Conservation (phyloP, 208 protist species). For the Acanthamoeba polyphaga region DNA sequence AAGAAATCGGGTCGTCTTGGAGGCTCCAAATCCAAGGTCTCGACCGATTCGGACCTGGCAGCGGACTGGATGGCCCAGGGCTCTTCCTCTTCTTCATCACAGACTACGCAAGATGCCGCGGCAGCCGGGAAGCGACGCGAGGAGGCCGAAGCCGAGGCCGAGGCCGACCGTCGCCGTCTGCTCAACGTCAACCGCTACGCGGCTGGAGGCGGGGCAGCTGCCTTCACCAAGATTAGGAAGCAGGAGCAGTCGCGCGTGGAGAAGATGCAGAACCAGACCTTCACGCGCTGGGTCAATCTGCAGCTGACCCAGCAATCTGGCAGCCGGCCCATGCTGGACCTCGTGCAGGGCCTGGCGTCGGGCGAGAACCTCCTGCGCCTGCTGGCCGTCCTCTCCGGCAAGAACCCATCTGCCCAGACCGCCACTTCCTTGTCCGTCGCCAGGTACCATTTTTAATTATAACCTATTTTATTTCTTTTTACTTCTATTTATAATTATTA, state of each 20-base stretch:
- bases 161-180: conserved; percentile 15
- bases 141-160: not conserved
- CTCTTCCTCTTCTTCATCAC: not conserved
- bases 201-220: not conserved
- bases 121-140: not conserved
- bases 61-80: not conserved
- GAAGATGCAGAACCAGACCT: conserved; percentile 71
- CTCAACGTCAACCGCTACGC: conserved; percentile 65
- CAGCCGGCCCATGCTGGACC: not conserved
- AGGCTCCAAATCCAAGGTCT: not conserved
- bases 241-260: conserved; percentile 55
- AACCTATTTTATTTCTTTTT: not conserved
- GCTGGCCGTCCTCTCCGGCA: conserved; percentile 43
- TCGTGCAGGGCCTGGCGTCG: conserved; percentile 59
- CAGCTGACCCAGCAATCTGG: not conserved
- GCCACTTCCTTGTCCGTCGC: not conserved
- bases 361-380: conserved; percentile 45
- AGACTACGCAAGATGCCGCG: not conserved
- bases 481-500: not conserved
- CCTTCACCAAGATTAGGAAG: conserved; percentile 59
- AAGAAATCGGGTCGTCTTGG: not conserved
- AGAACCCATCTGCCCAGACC: not conserved
- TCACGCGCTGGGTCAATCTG: conserved; percentile 56
- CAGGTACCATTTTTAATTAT: not conserved
- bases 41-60: not conserved